These are phyloP conservation scores for Wallemia mellicola DNA, from an alignment of 1,284 basidiomycete species.

Conservation along the genomic window DNA sequence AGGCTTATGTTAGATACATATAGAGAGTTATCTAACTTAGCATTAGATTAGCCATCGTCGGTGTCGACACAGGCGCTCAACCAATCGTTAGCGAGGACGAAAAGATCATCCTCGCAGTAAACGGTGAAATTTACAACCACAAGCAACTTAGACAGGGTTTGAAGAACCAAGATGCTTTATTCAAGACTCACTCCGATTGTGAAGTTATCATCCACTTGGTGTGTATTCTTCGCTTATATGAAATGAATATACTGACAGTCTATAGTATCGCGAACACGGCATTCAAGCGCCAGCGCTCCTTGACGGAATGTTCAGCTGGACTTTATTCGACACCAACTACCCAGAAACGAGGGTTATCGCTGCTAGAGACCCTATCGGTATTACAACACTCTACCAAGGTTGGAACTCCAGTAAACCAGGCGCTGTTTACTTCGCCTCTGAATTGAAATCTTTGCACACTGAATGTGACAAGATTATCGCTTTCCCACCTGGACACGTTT, in stretches of 20 bases:
- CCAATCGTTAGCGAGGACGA: conserved; percentile 69
- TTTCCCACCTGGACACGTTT: conserved; percentile 92
- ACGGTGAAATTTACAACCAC: conserved; percentile 99
- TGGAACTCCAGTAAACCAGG: conserved; percentile 61
- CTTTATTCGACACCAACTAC: conserved; percentile 73
- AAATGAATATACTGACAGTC: background rate
- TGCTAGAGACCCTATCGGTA: conserved; percentile 87
- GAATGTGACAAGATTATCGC: conserved; percentile 85
- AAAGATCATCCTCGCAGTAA: conserved; percentile 65
- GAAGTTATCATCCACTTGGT: conserved; percentile 86
- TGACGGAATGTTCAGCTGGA: conserved; percentile 98
- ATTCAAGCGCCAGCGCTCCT: conserved; percentile 43
- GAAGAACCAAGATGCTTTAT: conserved; percentile 30
- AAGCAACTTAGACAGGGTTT: conserved; percentile 43
- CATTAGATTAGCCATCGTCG: conserved; percentile 42
- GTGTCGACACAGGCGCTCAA: conserved; percentile 92
- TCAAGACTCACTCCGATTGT: conserved; percentile 97
- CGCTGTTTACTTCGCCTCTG: conserved; percentile 72
- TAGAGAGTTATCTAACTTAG: background rate
- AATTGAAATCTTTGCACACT: conserved; percentile 71
- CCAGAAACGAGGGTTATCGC: conserved; percentile 72
- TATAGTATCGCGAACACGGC: conserved; percentile 52
- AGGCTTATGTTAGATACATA: background rate
- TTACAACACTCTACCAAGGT: conserved; percentile 94
- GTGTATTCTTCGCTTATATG: conserved; percentile 10